These are phyloP conservation scores for Phytophthora syringae DNA, from an alignment of 352 stramenopile genomes.

Conservation along the genomic window DNA sequence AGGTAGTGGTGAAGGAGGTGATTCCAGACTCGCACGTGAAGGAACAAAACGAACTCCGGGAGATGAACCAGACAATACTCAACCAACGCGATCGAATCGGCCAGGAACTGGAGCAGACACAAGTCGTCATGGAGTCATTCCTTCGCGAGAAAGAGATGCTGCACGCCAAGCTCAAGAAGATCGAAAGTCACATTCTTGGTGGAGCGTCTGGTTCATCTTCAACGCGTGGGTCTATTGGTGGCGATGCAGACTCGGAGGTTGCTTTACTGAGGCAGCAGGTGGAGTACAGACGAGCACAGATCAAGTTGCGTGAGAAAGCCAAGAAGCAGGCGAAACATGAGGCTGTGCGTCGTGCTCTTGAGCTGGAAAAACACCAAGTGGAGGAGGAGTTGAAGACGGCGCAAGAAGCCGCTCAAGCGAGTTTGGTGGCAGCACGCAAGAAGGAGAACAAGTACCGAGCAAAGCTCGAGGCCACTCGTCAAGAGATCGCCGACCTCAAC, in stretches of 20 bases:
- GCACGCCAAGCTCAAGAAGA: conserved; percentile 75
- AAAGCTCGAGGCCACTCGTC: conserved; percentile 77
- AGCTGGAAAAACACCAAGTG: conserved; percentile 77
- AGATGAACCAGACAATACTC: conserved; percentile 70
- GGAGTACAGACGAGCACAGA: conserved; percentile 77
- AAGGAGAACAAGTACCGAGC: conserved; percentile 71
- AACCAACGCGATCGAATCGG: conserved; percentile 77
- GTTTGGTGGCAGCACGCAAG: conserved; percentile 58
- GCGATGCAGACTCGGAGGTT: conserved; percentile 66
- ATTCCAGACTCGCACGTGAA: conserved; percentile 73
- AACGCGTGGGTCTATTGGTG: conserved; percentile 9
- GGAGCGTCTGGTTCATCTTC: conserved; percentile 38
- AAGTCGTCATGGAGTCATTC: conserved; percentile 72
- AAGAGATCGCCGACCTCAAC: conserved; percentile 87
- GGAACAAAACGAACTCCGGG: conserved; percentile 65
- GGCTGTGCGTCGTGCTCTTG: conserved; percentile 57
- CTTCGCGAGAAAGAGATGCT: conserved; percentile 69
- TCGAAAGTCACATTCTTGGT: conserved; percentile 81
- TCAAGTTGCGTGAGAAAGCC: conserved; percentile 81
- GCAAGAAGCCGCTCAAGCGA: conserved; percentile 70
- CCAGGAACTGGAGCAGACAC: conserved; percentile 73
- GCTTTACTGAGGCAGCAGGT: conserved; percentile 83
- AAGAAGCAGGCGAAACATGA: conserved; percentile 75
- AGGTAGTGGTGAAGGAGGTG: conserved; percentile 84
- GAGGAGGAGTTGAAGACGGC: conserved; percentile 76